phyloP scores from a whole-genome alignment of 257 asterid genomes.

The Dorcoceras hygrometricum region DNA sequence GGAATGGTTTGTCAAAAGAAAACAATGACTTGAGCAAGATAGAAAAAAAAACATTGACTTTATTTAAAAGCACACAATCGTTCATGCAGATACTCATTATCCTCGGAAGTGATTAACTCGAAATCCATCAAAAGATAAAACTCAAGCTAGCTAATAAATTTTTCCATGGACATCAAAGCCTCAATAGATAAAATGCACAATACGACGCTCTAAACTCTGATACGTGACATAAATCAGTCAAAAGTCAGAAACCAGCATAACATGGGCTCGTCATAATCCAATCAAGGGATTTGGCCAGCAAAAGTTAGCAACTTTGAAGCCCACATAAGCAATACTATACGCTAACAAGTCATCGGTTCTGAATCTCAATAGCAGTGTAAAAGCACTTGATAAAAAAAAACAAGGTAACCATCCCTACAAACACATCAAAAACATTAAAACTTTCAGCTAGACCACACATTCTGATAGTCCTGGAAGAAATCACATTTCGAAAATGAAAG shows the following conservation, averaged over 20 bases:
- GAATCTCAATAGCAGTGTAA: neutral
- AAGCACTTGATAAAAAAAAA: neutral
- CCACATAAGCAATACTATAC: neutral
- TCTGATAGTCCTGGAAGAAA: neutral
- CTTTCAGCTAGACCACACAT: neutral
- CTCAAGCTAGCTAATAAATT: neutral
- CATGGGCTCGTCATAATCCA: no score
- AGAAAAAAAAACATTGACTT: neutral
- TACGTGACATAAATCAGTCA: no score
- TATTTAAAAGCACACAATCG: neutral
- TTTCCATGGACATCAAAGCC: no score
- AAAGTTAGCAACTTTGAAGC: no score
- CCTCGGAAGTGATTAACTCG: neutral
- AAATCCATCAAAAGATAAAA: neutral
- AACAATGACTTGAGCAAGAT: neutral
- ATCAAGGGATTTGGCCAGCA: no score
- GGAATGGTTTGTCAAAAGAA: no score
- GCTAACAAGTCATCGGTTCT: neutral
- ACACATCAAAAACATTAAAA: neutral
- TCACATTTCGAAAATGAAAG: neutral
- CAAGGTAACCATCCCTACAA: neutral
- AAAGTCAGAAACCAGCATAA: no score
- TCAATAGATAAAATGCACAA: no score
- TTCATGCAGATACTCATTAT: no score
- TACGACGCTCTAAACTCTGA: no score